These are phyloP conservation scores for Monilinia polystroma DNA, from an alignment of 2,329 filamentous ascomycete species.

Conservation along the genomic window DNA sequence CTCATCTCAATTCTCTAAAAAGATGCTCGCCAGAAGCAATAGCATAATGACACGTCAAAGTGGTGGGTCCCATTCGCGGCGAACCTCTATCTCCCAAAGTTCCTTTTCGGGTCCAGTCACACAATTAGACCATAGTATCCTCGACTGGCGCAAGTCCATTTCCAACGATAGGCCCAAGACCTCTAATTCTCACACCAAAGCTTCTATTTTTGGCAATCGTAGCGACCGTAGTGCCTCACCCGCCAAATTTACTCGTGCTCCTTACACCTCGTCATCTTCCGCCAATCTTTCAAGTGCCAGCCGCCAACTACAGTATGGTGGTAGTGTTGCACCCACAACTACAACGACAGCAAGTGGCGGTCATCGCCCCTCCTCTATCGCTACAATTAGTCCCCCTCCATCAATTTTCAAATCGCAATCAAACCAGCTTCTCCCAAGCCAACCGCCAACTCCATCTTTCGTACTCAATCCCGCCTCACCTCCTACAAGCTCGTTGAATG, in stretches of 20 bases:
- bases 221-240: conserved; percentile 57
- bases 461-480: conserved; percentile 14
- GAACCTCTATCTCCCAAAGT: conserved; percentile 44
- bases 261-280: conserved; percentile 29
- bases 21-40: conserved; percentile 37
- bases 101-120: conserved; percentile 37
- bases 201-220: conserved; percentile 39
- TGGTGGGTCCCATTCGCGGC: conserved; percentile 44
- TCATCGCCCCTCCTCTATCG: conserved; percentile 31
- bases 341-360: conserved; percentile 7
- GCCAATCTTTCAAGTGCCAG: conserved; percentile 35
- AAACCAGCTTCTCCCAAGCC: conserved; percentile 1
- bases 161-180: conserved; percentile 47
- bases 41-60: conserved; percentile 50
- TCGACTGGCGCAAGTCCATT: conserved; percentile 80
- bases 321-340: conserved; percentile 23
- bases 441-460: conserved; percentile 23
- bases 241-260: conserved; percentile 41
- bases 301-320: conserved; percentile 36
- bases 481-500: neutral
- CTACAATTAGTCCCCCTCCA: conserved; percentile 34
- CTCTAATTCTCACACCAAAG: conserved; percentile 28
- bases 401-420: conserved; percentile 21
- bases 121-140: conserved; percentile 72
- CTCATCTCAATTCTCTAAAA: conserved; percentile 66